Evolutionary conservation across 2,329 filamentous ascomycete genomes (phyloP), one percentile per base, ranked within the genome.

Genomic region (Calonectria hawksworthii): DNA sequence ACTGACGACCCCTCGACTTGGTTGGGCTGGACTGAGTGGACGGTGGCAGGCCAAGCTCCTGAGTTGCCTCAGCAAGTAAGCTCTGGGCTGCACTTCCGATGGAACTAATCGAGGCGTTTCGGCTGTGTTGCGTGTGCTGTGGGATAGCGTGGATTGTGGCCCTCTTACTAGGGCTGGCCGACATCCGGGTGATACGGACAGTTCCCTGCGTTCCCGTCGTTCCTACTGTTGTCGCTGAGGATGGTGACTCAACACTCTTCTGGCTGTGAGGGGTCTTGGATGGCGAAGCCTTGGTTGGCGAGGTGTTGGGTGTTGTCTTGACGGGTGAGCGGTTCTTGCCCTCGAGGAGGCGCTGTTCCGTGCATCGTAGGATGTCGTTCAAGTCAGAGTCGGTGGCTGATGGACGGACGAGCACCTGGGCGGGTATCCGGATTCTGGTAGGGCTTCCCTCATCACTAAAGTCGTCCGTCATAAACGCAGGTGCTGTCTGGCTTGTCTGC

Each of bases 321-420:
- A 77, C 76, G 0, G 83, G 83, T 2, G 84, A 84, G 21, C 72
- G 75, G 26, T 79, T 82, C 13, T 72, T 79, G 4, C 86, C 86
- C 4, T 87, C 85, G 26, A 86, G 84, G 18, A 92, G 84, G 13
- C 90, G 84, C 82, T 88, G 84, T 32, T 91, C 90, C 1, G 90
- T 92, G 41, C 86, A 89, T 54, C 85, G 85, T 38, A 92, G 83
- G 34, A 92, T 92, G 74, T 88, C 84, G 1, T 86, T 84, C 32
- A 92, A 80, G 1, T 89, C 89, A 14, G 86, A 85, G 75, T 91
- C 90, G 0, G 89, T 83, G 26, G 75, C 77, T 3, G 80, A 82
- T 2, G 77, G 75, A 36, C 79, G 75, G 14, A 82, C 65, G 36
- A 77, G 79, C 8, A 77, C 74, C 61, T 75, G 76, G 8, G 75